Evolutionary conservation across 495 filamentous ascomycete species (phyloP).

Genomic region (Penicillium argentinense): DNA sequence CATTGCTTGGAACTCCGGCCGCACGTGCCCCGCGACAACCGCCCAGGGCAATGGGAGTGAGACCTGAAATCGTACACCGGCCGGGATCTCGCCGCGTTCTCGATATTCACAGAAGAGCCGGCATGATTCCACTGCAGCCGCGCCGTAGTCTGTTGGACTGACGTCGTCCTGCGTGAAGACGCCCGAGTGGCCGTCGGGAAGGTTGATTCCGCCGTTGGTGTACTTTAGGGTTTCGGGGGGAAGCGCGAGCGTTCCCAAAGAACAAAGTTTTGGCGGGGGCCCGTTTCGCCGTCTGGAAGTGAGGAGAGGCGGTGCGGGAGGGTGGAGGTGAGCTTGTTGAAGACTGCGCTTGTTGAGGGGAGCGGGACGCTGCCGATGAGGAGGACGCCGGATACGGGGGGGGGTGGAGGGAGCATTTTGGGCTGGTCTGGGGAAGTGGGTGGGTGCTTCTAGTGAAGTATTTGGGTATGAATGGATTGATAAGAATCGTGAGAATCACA

Average conservation of each 20-base stretch:
- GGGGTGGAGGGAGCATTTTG: no score
- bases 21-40: slow-evolving; percentile 21
- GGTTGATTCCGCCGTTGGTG: slow-evolving; percentile 10
- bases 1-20: slow-evolving; percentile 22
- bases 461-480: no score
- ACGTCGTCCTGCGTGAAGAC: slow-evolving; percentile 29
- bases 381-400: slow-evolving; percentile 5
- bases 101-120: slow-evolving; percentile 27
- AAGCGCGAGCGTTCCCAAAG: slow-evolving; percentile 32
- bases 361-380: slow-evolving; percentile 39
- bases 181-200: slow-evolving; percentile 10
- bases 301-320: slow-evolving; percentile 32
- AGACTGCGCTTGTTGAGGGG: slow-evolving; percentile 28
- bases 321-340: slow-evolving; percentile 17
- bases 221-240: slow-evolving; percentile 15
- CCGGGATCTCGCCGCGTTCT: slow-evolving; percentile 25
- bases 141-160: slow-evolving; percentile 32
- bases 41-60: slow-evolving; percentile 28
- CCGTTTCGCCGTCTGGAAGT: slow-evolving; percentile 46
- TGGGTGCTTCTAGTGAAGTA: no score
- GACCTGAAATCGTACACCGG: slow-evolving; percentile 39
- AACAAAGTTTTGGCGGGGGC: slow-evolving; percentile 34
- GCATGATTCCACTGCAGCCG: slow-evolving; percentile 37
- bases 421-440: no score
- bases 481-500: no score